These are phyloP conservation scores for Aspergillus steynii DNA, from an alignment of 495 filamentous ascomycete species.

Conservation along the genomic window DNA sequence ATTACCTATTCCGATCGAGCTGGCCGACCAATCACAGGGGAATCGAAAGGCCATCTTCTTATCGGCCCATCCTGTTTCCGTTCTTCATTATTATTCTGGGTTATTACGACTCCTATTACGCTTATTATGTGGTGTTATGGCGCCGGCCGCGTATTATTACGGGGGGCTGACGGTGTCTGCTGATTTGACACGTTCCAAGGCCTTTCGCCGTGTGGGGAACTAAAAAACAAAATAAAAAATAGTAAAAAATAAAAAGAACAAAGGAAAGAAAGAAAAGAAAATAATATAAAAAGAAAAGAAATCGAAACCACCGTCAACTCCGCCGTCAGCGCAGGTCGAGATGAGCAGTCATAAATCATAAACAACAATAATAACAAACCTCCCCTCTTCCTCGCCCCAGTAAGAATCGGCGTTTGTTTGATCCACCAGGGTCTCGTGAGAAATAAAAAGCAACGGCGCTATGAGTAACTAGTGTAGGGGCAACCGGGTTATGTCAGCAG, in stretches of 20 bases:
- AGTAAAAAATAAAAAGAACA: no score
- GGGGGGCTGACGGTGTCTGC: neutral
- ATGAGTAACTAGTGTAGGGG: neutral
- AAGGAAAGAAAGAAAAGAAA: no score
- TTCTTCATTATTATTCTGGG: no score
- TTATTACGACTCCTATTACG: no score
- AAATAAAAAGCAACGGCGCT: neutral
- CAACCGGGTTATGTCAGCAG: constrained; percentile 3
- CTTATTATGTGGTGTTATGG: no score
- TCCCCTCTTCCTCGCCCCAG: constrained; percentile 3
- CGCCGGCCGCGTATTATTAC: constrained; percentile 1
- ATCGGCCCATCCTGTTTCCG: neutral
- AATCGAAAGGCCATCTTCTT: neutral
- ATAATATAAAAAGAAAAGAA: no score
- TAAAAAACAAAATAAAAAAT: neutral
- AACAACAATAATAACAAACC: constrained; percentile 11
- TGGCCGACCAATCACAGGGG: neutral
- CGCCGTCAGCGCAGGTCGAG: constrained; percentile 9
- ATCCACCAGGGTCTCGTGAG: constrained; percentile 22
- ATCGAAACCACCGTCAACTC: constrained; percentile 14
- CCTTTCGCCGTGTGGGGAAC: constrained; percentile 14
- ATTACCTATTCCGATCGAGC: neutral
- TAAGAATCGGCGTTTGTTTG: constrained; percentile 16
- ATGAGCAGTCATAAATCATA: constrained; percentile 24
- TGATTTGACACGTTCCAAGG: constrained; percentile 18